Evolutionary conservation across 768 basidiomycete genomes (phyloP).

Genomic region (Clitopilus hobsonii): DNA sequence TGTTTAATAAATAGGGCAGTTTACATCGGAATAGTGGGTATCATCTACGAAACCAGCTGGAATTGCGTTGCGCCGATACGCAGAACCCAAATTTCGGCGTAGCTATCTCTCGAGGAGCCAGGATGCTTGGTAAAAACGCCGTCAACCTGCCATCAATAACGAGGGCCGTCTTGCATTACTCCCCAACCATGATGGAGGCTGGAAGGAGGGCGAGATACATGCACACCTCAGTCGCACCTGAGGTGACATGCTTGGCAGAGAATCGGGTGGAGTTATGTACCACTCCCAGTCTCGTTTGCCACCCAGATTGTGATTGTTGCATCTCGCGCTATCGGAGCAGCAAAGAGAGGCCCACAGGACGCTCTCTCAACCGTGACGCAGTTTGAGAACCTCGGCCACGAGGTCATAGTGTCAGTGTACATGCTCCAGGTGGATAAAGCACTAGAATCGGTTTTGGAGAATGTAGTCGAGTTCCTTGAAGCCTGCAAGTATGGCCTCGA

Average conservation of each 20-base stretch:
- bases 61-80: constrained; percentile 36
- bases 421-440: no score
- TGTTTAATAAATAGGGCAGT: constrained; percentile 18
- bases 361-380: constrained; percentile 54
- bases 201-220: constrained; percentile 28
- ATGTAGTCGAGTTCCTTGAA: no score
- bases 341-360: constrained; percentile 36
- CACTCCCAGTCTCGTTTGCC: constrained; percentile 28
- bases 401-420: no score
- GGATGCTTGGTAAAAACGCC: constrained; percentile 21
- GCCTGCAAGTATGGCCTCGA: constrained; percentile 37
- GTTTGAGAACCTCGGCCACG: no score
- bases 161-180: constrained; percentile 26
- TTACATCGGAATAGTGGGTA: constrained; percentile 21
- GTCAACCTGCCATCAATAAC: constrained; percentile 21
- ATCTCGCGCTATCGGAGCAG: constrained; percentile 42
- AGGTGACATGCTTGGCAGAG: background rate
- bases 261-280: constrained; percentile 1
- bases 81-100: background rate
- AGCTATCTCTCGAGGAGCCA: constrained; percentile 14
- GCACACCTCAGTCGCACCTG: constrained; percentile 33
- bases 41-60: constrained; percentile 34
- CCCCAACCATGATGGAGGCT: constrained; percentile 17
- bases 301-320: constrained; percentile 35
- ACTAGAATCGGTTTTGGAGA: no score